phyloP scores from a whole-genome alignment of 2,329 filamentous ascomycete species.

The Trichoderma endophyticum region DNA sequence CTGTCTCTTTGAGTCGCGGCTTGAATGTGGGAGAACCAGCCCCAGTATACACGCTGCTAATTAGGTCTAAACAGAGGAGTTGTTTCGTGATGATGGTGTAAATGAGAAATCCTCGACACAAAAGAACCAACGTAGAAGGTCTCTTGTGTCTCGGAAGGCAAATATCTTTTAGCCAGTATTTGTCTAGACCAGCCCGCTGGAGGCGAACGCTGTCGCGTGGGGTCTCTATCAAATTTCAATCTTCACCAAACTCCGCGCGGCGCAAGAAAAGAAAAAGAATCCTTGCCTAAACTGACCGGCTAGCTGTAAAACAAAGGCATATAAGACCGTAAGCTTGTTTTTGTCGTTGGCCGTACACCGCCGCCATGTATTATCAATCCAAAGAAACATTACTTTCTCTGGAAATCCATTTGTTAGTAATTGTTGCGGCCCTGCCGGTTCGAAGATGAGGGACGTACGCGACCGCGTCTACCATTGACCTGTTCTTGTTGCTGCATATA shows the following conservation, averaged over 20 bases:
- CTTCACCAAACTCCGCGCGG: constrained; percentile 18
- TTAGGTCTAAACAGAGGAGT: constrained; percentile 12
- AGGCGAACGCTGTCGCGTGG: constrained; percentile 12
- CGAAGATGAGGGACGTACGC: constrained; percentile 44
- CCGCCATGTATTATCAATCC: constrained; percentile 3
- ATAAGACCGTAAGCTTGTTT: neutral
- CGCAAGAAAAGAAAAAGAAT: constrained; percentile 2
- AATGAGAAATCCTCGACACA: constrained; percentile 1
- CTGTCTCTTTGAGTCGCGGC: constrained; percentile 11
- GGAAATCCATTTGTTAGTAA: constrained; percentile 25
- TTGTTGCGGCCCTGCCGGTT: constrained; percentile 19
- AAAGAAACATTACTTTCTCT: constrained; percentile 29
- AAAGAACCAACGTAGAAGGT: neutral
- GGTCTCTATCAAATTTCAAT: constrained; percentile 20
- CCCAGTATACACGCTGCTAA: constrained; percentile 22
- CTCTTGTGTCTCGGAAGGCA: neutral
- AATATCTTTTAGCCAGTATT: constrained; percentile 15
- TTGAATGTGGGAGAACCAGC: constrained; percentile 24
- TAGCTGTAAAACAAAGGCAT: constrained; percentile 5
- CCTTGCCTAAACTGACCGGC: constrained; percentile 8
- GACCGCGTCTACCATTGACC: constrained; percentile 54
- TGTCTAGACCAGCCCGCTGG: constrained; percentile 8
- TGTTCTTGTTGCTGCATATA: constrained; percentile 54
- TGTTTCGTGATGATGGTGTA: constrained; percentile 9
- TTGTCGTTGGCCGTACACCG: neutral